Conservation (phyloP, 371 early-diverging fungal species). For the Mortierella sp. region DNA sequence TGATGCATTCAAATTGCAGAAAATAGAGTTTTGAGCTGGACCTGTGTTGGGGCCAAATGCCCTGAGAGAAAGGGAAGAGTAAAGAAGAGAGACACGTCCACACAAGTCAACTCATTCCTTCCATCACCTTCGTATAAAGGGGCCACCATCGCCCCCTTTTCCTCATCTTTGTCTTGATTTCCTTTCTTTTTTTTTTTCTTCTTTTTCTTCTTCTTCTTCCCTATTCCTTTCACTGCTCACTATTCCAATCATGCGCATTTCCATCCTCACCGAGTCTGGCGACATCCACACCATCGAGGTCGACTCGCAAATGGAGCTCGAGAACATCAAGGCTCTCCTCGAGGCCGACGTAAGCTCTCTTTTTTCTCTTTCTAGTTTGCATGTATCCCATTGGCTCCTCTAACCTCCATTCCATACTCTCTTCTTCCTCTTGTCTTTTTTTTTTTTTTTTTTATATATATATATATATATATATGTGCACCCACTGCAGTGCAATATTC, state of each 20-base stretch:
- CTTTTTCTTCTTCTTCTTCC: neutral
- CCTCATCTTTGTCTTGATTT: constrained; percentile 4
- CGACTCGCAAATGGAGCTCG: constrained; percentile 82
- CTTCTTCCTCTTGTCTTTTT: neutral
- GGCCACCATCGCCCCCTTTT: neutral
- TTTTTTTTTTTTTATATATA: neutral
- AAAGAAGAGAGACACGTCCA: neutral
- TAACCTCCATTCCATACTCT: neutral
- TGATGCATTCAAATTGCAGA: no score
- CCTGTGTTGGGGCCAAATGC: no score
- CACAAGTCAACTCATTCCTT: neutral
- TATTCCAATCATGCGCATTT: constrained; percentile 61
- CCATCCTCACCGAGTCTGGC: constrained; percentile 72
- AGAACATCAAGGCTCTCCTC: constrained; percentile 83
- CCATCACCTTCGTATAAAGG: neutral
- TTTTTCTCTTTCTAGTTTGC: neutral
- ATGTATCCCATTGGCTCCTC: neutral
- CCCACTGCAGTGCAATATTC: constrained; percentile 61
- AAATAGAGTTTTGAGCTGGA: no score
- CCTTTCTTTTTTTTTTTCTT: neutral
- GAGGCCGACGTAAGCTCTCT: constrained; percentile 78
- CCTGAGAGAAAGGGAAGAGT: neutral
- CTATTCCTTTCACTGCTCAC: neutral
- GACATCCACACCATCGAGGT: constrained; percentile 78
- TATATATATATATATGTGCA: neutral